These are phyloP conservation scores for Paraphoma sp. DNA, from an alignment of 2,329 filamentous ascomycete genomes.

Conservation along the genomic window DNA sequence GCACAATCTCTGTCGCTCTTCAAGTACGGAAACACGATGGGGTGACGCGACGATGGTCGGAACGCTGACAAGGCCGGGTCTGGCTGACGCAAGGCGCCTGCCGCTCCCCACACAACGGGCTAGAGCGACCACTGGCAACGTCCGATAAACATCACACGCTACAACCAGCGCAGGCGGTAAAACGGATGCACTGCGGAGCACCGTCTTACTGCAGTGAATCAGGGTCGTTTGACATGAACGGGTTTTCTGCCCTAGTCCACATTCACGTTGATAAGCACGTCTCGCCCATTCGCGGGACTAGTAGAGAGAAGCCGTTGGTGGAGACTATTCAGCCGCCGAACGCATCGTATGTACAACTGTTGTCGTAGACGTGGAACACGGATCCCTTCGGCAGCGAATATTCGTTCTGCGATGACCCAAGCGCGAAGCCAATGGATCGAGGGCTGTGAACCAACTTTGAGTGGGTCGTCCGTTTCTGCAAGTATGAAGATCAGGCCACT, in stretches of 20 bases:
- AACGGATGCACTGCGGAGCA: background rate
- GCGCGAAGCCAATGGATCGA: background rate
- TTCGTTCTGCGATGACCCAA: background rate
- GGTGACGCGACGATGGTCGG: slow-evolving; percentile 11
- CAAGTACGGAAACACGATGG: background rate
- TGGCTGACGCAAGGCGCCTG: background rate
- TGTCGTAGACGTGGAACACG: slow-evolving; percentile 6
- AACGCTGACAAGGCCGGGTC: background rate
- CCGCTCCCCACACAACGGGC: background rate
- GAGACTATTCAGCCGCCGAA: slow-evolving; percentile 9
- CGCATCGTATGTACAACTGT: slow-evolving; percentile 13
- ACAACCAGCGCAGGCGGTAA: background rate
- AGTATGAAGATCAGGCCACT: background rate
- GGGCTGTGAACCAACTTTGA: too few relatives aligned
- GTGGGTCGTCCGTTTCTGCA: background rate
- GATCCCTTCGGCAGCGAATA: background rate
- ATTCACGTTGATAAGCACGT: slow-evolving; percentile 1
- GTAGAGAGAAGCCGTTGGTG: background rate
- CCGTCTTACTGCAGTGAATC: slow-evolving; percentile 1
- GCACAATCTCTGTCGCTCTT: background rate
- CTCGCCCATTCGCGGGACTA: background rate
- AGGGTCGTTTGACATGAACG: slow-evolving; percentile 26
- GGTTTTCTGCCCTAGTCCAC: slow-evolving; percentile 14
- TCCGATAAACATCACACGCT: background rate
- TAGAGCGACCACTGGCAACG: background rate